These are phyloP conservation scores for Cutaneotrichosporon spelunceum DNA, from an alignment of 1,284 basidiomycete genomes.

Conservation along the genomic window DNA sequence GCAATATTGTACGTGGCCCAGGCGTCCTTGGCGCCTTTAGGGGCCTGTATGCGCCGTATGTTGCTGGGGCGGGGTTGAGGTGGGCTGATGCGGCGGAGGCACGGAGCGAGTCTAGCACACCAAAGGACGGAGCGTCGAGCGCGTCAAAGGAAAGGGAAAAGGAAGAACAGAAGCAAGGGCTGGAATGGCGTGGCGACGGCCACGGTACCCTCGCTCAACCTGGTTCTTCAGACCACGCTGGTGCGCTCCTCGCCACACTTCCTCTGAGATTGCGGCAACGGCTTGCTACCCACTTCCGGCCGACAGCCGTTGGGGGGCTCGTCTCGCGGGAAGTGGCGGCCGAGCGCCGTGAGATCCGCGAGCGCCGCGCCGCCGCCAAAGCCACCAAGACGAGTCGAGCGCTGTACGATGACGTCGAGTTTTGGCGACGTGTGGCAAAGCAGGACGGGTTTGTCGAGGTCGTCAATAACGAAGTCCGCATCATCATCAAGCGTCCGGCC, in stretches of 20 bases:
- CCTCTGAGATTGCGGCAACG: conserved; percentile 59
- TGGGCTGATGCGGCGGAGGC: conserved; percentile 11
- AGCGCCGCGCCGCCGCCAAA: background rate
- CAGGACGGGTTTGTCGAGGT: conserved; percentile 61
- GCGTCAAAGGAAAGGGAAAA: conserved; percentile 22
- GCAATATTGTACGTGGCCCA: conserved; percentile 84
- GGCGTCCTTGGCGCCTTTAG: conserved; percentile 68
- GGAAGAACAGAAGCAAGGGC: conserved; percentile 19
- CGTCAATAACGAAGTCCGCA: conserved; percentile 64
- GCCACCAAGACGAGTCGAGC: conserved; percentile 4
- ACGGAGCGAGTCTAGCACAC: no score
- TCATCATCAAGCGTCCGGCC: conserved; percentile 77
- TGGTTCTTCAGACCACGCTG: conserved; percentile 56
- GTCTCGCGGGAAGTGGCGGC: conserved; percentile 17
- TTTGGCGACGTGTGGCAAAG: conserved; percentile 69
- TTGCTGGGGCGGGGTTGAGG: conserved; percentile 57
- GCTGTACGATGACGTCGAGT: conserved; percentile 61
- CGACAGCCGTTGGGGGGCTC: conserved; percentile 24
- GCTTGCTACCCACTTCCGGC: conserved; percentile 27
- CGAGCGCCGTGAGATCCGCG: conserved; percentile 7
- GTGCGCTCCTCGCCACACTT: conserved; percentile 69
- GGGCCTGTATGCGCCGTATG: conserved; percentile 76
- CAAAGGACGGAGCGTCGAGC: background rate
- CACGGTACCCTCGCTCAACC: conserved; percentile 20
- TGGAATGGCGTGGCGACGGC: conserved; percentile 33